phyloP scores from a whole-genome alignment of 768 basidiomycete species.

The Suillus occidentalis region DNA sequence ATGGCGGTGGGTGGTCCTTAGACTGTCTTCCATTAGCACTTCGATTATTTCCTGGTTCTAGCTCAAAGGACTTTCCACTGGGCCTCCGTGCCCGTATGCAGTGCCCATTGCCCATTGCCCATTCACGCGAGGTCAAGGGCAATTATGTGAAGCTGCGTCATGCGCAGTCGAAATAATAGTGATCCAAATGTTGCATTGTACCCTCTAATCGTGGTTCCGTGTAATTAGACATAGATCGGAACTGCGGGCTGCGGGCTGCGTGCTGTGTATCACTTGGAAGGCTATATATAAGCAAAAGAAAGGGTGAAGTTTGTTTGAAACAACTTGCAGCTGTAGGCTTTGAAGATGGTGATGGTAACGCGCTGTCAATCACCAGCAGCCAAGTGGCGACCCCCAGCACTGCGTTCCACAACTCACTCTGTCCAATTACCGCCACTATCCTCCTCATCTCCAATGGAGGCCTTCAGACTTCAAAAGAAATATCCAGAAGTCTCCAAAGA shows the following conservation, averaged over 20 bases:
- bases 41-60: too few species aligned
- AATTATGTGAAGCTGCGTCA: not conserved
- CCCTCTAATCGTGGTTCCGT: not conserved
- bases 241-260: slow-evolving; percentile 1
- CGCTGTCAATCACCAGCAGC: slow-evolving; percentile 12
- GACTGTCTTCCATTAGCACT: too few species aligned
- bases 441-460: slow-evolving; percentile 56
- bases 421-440: slow-evolving; percentile 9
- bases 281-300: not conserved
- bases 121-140: not conserved
- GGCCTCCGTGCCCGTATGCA: not conserved
- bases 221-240: not conserved
- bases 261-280: not conserved
- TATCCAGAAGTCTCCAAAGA: slow-evolving; percentile 89
- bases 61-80: too few species aligned
- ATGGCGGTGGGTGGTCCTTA: too few species aligned
- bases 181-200: not conserved
- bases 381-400: slow-evolving; percentile 17
- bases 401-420: slow-evolving; percentile 12
- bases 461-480: slow-evolving; percentile 86
- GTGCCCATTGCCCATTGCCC: not conserved
- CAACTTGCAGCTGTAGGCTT: not conserved
- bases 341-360: slow-evolving; percentile 8
- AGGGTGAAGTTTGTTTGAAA: not conserved
- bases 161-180: not conserved